Percentiles rank a stretch among this genome's conserved stretches.
Conservation (phyloP, 2,329 filamentous ascomycete genomes). For the Claviceps pazoutovae region DNA sequence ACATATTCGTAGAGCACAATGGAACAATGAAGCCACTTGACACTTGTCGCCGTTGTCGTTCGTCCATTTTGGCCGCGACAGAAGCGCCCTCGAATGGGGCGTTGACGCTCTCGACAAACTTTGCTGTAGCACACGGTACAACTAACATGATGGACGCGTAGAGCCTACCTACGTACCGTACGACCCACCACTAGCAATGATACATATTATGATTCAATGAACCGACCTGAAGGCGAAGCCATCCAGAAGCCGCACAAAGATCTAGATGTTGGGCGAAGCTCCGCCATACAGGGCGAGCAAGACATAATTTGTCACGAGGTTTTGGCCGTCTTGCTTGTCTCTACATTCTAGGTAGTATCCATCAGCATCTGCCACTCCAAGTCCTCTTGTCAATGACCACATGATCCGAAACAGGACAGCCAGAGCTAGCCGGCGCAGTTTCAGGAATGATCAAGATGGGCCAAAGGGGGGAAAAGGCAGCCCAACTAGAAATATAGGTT, state of each 20-base stretch:
- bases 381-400: not conserved
- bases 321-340: not conserved
- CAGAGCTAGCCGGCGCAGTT: not conserved
- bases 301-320: slow-evolving; percentile 4
- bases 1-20: too few relatives aligned
- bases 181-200: not conserved
- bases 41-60: too few relatives aligned
- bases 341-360: not conserved
- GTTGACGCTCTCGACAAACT: not conserved
- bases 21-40: too few relatives aligned
- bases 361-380: not conserved
- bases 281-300: slow-evolving; percentile 6
- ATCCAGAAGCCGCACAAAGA: not conserved
- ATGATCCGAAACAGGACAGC: not conserved
- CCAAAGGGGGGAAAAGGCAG: slow-evolving; percentile 1
- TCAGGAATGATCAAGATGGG: slow-evolving; percentile 8
- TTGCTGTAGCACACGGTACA: too few relatives aligned
- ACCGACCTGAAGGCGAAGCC: not conserved
- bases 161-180: too few relatives aligned
- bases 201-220: not conserved
- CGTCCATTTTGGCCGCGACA: not conserved
- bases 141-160: too few relatives aligned
- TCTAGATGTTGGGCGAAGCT: not conserved
- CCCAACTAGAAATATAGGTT: too few relatives aligned
- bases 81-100: not conserved